Conservation (phyloP, 73 alveolate genomes). For the Symbiodinium natans region DNA sequence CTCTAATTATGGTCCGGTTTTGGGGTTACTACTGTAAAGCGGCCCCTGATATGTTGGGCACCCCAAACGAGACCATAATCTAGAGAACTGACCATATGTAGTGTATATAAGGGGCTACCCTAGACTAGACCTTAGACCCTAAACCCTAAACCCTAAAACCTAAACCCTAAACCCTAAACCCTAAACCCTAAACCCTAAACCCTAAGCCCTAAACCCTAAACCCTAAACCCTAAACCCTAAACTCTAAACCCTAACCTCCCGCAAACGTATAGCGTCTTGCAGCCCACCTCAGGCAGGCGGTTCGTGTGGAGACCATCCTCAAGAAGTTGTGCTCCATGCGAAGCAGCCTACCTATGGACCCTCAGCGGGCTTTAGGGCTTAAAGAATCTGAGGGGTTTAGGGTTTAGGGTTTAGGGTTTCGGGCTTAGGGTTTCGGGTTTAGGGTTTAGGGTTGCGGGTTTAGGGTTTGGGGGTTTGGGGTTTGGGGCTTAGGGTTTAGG, state of each 20-base stretch:
- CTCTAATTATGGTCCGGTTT: too few species aligned
- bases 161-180: background rate
- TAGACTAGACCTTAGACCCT: background rate
- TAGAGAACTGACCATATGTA: too few species aligned
- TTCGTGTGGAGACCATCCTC: constrained; percentile 7
- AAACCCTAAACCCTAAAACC: background rate
- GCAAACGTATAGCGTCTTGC: too few species aligned
- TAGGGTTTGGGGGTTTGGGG: too few species aligned
- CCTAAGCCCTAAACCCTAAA: background rate
- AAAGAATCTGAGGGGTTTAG: background rate
- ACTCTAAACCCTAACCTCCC: background rate
- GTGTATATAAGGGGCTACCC: too few species aligned
- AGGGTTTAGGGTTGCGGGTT: too few species aligned
- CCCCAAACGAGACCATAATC: too few species aligned
- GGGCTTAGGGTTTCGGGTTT: too few species aligned
- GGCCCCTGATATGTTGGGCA: too few species aligned
- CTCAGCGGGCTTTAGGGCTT: background rate
- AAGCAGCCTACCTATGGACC: background rate
- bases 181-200: background rate
- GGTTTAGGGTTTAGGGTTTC: background rate
- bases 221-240: background rate
- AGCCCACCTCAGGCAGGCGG: too few species aligned
- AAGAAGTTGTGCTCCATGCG: constrained; percentile 80
- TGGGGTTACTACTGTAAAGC: too few species aligned
- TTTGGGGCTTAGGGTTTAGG: too few species aligned